phyloP scores from a whole-genome alignment of 495 filamentous ascomycete species.

The Astrothelium subdiscretum region DNA sequence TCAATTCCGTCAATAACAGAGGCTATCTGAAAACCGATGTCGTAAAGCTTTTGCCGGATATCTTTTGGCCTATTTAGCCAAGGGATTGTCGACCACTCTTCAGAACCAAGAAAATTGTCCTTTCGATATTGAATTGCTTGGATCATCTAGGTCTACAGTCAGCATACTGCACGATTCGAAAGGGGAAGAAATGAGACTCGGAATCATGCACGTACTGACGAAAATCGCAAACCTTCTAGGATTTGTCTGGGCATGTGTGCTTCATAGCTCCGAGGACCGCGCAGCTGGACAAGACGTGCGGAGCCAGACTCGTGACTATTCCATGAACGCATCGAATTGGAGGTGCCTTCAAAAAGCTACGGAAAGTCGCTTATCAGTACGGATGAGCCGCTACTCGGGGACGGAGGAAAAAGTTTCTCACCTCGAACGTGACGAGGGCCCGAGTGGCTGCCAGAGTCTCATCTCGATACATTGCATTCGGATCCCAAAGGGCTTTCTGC shows the following conservation, averaged over 20 bases:
- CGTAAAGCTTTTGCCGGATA: neutral
- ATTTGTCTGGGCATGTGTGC: neutral
- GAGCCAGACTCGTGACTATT: neutral
- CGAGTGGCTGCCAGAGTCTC: slow-evolving; percentile 1
- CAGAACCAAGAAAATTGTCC: neutral
- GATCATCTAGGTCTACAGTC: neutral
- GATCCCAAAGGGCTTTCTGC: slow-evolving; percentile 1
- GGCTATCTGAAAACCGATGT: neutral
- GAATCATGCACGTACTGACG: neutral
- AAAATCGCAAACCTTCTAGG: neutral
- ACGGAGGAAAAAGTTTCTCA: neutral
- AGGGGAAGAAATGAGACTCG: neutral
- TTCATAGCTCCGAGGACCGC: neutral
- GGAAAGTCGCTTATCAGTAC: neutral
- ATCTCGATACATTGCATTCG: neutral
- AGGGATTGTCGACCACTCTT: neutral
- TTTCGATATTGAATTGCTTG: neutral
- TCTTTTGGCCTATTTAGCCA: neutral
- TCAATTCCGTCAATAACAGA: neutral
- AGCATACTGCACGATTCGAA: neutral
- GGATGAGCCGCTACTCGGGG: neutral
- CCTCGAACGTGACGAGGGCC: neutral
- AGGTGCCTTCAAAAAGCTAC: neutral
- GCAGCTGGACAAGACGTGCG: neutral
- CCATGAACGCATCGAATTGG: neutral